These are phyloP conservation scores for Guadua angustifolia DNA, from an alignment of 176 grass and related monocot species.

Conservation along the genomic window DNA sequence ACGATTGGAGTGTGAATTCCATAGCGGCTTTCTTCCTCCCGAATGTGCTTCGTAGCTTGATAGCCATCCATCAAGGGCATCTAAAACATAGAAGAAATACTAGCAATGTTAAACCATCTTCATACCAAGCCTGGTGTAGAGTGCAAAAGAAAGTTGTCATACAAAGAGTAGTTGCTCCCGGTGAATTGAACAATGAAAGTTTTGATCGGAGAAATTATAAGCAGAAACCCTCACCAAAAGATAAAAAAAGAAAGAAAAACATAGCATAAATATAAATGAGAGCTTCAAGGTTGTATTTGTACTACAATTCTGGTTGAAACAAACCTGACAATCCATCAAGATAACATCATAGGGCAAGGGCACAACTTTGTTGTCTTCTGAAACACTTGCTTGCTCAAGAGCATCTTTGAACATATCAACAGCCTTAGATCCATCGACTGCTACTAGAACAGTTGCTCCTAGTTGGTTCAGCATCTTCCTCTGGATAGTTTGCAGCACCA, in stretches of 20 bases:
- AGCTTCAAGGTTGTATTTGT: background rate
- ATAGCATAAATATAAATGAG: background rate
- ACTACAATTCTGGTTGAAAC: background rate
- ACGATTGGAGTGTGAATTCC: slow-evolving; percentile 62
- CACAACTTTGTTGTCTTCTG: background rate
- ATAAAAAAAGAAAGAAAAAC: background rate
- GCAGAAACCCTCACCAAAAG: background rate
- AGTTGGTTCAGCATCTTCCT: slow-evolving; percentile 48
- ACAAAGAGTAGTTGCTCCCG: background rate
- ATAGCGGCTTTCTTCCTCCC: slow-evolving; percentile 61
- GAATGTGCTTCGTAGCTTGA: slow-evolving; percentile 68
- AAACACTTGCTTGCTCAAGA: slow-evolving; percentile 35
- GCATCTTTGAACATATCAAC: slow-evolving; percentile 57
- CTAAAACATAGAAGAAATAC: slow-evolving; percentile 30
- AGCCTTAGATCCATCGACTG: slow-evolving; percentile 57
- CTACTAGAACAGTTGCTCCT: slow-evolving; percentile 60
- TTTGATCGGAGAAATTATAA: background rate
- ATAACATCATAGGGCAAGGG: slow-evolving; percentile 54
- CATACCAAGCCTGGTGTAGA: background rate
- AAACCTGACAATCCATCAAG: slow-evolving; percentile 86
- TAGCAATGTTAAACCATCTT: slow-evolving; percentile 11
- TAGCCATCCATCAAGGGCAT: slow-evolving; percentile 85
- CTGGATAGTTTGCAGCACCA: slow-evolving; percentile 49
- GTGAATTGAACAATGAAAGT: background rate
- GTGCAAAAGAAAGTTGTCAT: background rate